Evolutionary conservation across 2,329 filamentous ascomycete species (phyloP), one percentile per base, ranked within the genome.

Genomic region (Microdochium nivale): DNA sequence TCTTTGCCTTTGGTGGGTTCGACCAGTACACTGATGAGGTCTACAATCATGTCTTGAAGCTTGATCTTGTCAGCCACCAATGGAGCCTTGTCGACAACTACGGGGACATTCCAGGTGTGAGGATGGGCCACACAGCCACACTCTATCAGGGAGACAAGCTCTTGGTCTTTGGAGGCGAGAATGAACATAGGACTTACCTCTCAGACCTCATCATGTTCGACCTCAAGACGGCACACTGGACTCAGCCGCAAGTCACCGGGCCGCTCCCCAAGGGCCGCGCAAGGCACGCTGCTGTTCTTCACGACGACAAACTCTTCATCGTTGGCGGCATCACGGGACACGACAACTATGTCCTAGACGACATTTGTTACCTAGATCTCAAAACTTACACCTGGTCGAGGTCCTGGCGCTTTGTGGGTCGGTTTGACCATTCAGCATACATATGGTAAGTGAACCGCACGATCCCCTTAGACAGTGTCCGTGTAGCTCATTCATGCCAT

Each of bases 1-100:
- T 99, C 61, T 97, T 95, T 70, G 94, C 92, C 11, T 99, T 99
- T 74, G 94, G 94, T 44, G 94, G 94, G 19, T 99, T 99, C 64
- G 94, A 99, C 65, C 92, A 97, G 69, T 97, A 96, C 66, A 99
- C 94, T 0, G 94, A 99, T 67, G 94, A 99, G 74, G 88, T 99
- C 19, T 99, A 99, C 72, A 99, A 99, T 65, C 94, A 99, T 72
- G 94, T 99, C 43, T 76, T 99, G 56, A 86, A 84, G 61, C 74
- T 99, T 49, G 91, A 99, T 67, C 79, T 99, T 56, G 78, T 86
- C 55, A 91, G 86, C 56, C 84, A 94, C 59, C 89, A 94, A 67
- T 99, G 94, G 94, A 94, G 83, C 58, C 75, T 99, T 49, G 92
- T 99, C 21, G 94, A 97, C 71, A 99, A 99, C 70, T 99, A 96